Base-by-base conservation (phyloP, 2,329 filamentous ascomycete species). In the Stagonosporopsis tanaceti region DNA sequence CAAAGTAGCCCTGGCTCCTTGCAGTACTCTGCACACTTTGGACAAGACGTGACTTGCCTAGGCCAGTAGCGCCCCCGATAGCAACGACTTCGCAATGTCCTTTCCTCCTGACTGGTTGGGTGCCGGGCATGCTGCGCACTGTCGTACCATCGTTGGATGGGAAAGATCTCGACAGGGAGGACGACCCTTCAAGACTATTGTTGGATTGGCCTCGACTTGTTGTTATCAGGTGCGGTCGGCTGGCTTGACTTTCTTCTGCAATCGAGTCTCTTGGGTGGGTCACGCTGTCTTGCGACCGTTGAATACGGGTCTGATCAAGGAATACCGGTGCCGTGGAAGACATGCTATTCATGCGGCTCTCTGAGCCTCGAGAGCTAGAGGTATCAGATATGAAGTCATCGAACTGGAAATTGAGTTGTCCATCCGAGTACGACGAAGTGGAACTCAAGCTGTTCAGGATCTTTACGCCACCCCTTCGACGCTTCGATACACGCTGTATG, bases 401-500 rank as follows among this genome's bases (percentile, higher is more conserved):
- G 28, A 79, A 68, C 17, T 83, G 81, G 41, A 73, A 72, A 55
- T 85, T 82, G 47, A 79, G 69, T 14, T 81, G 80, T 32, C 78
- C 75, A 53, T 84, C 83, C 0, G 83, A 84, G 12, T 80, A 71
- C 4, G 84, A 84, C 1, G 84, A 85, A 46, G 70, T 77, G 35
- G 85, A 86, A 24, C 83, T 84, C 28, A 85, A 64, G 57, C 81
- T 79, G 53, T 81, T 78, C 35, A 84, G 63, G 9, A 78, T 77
- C 62, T 79, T 81, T 8, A 73, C 57, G 11, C 54, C 60, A 15
- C 60, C 58, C 7, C 78, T 77, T 47, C 93, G 90, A 32, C 84
- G 87, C 69, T 82, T 87, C 20, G 90, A 86, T 46, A 93, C 89
- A 44, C 87, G 88, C 62, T 96, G 89, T 47, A 97, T 91, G 34